These are phyloP conservation scores for Paraglomus occultum DNA, from an alignment of 192 early-diverging fungal species.

Conservation along the genomic window DNA sequence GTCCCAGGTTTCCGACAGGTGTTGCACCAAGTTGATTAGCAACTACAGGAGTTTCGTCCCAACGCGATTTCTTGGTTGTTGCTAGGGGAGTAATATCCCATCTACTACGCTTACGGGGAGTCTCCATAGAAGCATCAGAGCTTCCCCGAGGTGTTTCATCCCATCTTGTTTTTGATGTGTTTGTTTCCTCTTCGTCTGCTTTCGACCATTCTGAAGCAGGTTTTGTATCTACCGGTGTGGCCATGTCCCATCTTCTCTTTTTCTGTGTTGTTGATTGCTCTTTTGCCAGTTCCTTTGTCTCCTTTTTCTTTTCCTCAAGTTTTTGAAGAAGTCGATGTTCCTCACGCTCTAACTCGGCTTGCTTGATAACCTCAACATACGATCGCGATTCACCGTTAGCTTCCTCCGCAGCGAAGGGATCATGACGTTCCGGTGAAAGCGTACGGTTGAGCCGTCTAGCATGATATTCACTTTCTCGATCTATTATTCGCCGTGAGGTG, in stretches of 20 bases:
- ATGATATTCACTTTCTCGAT: constrained; percentile 86
- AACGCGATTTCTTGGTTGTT: constrained; percentile 76
- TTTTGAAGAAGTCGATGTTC: constrained; percentile 65
- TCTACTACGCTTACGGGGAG: constrained; percentile 61
- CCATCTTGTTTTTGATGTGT: constrained; percentile 57
- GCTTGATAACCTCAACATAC: constrained; percentile 85
- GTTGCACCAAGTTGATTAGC: constrained; percentile 63
- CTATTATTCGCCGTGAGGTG: constrained; percentile 67
- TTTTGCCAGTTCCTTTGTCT: constrained; percentile 49
- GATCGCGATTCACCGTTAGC: constrained; percentile 52
- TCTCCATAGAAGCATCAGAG: constrained; percentile 34
- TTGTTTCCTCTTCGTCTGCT: constrained; percentile 47
- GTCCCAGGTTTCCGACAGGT: constrained; percentile 72
- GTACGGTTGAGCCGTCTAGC: constrained; percentile 71
- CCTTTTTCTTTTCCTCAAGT: constrained; percentile 71
- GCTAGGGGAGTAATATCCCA: constrained; percentile 83
- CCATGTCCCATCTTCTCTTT: constrained; percentile 85
- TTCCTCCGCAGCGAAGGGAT: constrained; percentile 66
- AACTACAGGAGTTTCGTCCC: constrained; percentile 94
- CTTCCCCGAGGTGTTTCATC: constrained; percentile 74
- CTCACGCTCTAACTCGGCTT: constrained; percentile 84
- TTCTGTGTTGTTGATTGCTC: constrained; percentile 40
- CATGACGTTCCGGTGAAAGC: constrained; percentile 79
- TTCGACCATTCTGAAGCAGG: constrained; percentile 55
- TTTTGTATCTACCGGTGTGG: constrained; percentile 48